phyloP scores from a whole-genome alignment of 257 asterid genomes.

The Paulownia fortunei region DNA sequence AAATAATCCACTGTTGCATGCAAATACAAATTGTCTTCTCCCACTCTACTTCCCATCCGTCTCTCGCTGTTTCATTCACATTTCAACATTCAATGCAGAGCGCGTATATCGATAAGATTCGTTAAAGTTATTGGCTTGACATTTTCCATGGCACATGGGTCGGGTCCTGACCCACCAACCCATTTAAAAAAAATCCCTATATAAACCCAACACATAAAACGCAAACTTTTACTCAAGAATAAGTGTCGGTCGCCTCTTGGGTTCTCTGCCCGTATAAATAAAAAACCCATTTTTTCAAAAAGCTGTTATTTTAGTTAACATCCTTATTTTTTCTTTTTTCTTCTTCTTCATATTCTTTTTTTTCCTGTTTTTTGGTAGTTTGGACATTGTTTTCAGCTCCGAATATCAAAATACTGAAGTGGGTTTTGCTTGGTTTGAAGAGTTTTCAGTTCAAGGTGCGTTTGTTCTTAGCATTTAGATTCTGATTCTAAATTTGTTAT shows the following conservation, averaged over 20 bases:
- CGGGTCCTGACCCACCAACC: constrained; percentile 23
- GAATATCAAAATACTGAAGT: constrained; percentile 6
- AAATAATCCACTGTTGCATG: background rate
- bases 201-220: background rate
- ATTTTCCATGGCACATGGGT: constrained; percentile 22
- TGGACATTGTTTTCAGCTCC: constrained; percentile 18
- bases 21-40: background rate
- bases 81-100: constrained; percentile 18
- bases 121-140: background rate
- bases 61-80: too few species aligned
- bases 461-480: background rate
- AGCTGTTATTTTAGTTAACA: constrained; percentile 35
- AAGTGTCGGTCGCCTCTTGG: constrained; percentile 46
- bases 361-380: background rate
- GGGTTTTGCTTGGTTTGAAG: background rate
- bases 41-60: background rate
- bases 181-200: constrained; percentile 13
- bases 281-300: constrained; percentile 26
- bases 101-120: constrained; percentile 47
- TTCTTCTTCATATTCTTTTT: background rate
- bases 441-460: constrained; percentile 31
- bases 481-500: background rate
- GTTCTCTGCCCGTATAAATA: constrained; percentile 21
- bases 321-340: background rate
- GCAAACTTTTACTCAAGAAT: constrained; percentile 28